Evolutionary conservation across 169 alveolate species (phyloP).

Genomic region (Plasmodium gallinaceum): DNA sequence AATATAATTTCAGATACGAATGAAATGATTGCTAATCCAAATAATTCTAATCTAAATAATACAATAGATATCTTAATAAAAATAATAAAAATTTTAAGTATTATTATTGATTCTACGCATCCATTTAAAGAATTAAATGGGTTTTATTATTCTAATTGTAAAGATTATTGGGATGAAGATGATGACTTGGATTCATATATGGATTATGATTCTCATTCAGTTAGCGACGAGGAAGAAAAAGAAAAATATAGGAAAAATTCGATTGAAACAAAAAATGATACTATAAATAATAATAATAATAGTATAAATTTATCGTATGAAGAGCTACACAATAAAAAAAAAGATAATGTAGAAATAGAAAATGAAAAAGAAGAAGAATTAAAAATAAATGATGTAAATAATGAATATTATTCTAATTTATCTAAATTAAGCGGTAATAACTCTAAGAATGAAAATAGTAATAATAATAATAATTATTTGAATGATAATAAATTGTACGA

Average conservation of each 20-base stretch:
- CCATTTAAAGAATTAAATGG: slow-evolving; percentile 45
- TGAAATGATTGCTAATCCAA: slow-evolving; percentile 6
- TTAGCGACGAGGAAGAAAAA: background rate
- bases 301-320: background rate
- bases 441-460: background rate
- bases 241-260: background rate
- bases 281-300: background rate
- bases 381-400: background rate
- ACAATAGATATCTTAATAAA: slow-evolving; percentile 49
- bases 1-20: background rate
- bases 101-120: slow-evolving; percentile 21
- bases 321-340: background rate
- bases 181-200: background rate
- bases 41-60: slow-evolving; percentile 13
- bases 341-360: slow-evolving; percentile 6
- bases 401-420: too few species aligned
- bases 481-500: background rate
- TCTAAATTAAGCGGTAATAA: too few species aligned
- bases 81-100: slow-evolving; percentile 35
- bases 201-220: background rate
- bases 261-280: background rate
- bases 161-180: background rate
- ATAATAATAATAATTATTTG: background rate
- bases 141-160: slow-evolving; percentile 38
- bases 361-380: background rate